Base-by-base conservation (phyloP, 2,329 filamentous ascomycete species). In the Colletotrichum phormii region DNA sequence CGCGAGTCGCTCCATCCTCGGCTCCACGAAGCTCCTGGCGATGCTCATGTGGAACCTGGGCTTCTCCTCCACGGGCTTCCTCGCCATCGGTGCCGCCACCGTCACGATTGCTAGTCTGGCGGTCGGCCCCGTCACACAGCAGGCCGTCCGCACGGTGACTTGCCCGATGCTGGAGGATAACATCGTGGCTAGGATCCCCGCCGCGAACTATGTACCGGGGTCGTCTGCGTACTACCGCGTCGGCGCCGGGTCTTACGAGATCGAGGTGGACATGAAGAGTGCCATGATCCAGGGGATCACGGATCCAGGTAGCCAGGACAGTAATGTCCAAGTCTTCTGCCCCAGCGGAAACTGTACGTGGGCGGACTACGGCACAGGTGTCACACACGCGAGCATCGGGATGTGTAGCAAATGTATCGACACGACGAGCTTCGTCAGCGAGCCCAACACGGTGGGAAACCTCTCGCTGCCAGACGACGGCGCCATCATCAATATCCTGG, bases 71-170 rank as follows among this genome's bases (percentile, higher is more conserved):
- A 42, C 70, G n/a, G 70, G 65, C 4, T 31, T 78, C 42, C 65
- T 75, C 13, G 76, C 75, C 4, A 71, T 76, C 6, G 55, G 64
- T 3, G 75, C 74, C 35, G 77, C 78, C 0, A 22, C 77, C 5
- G 73, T 79, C 1, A 80, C 77, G 2, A 76, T 81, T 33, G 49
- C 78, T 26, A 79, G 78, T 12, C 51, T 80, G 15, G 74, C 77
- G 2, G 75, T 81, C 1, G 80, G 78, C 11, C 79, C 79, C 22
- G 78, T 81, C 63, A 77, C 78, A 0, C 80, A 81, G 65, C 80
- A 81, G 55, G 75, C 79, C 12, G 73, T 81, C 59, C 75, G 74
- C 49, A 76, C 76, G 1, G 64, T 75, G 7, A 51, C 68, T 0
- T 80, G 70, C 8, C 46, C 65, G 1, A 59, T 70, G 65, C 60